Percentiles rank a stretch among this genome's conserved stretches.
Evolutionary conservation across 306 rosid species (phyloP).

Genomic region (Arachis hypogaea): DNA sequence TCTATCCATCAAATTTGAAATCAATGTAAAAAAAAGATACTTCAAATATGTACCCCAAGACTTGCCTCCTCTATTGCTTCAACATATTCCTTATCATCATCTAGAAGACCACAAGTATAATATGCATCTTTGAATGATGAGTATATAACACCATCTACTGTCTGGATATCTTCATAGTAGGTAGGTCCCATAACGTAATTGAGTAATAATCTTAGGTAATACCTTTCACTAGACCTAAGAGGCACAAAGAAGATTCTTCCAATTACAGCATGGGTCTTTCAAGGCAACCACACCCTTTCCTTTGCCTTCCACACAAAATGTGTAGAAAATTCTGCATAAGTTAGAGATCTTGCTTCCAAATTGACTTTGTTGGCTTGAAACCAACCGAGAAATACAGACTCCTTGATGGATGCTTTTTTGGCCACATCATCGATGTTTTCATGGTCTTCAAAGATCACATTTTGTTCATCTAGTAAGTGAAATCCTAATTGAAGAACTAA

Average conservation of each 20-base stretch:
- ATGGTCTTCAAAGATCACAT: background rate
- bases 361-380: background rate
- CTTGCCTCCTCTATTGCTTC: background rate
- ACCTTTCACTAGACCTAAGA: no score
- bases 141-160: no score
- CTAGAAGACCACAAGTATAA: no score
- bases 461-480: background rate
- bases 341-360: no score
- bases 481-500: background rate
- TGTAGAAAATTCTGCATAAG: background rate
- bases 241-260: no score
- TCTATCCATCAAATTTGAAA: background rate
- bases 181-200: no score
- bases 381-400: background rate
- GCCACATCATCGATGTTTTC: background rate
- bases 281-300: no score
- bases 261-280: no score
- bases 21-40: background rate
- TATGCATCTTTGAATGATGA: no score
- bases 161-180: background rate
- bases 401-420: background rate
- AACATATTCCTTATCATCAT: background rate
- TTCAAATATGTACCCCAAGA: background rate
- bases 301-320: background rate
- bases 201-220: no score